Base-by-base conservation (phyloP, 805 yeast genomes). In the Ogataea dorogensis region DNA sequence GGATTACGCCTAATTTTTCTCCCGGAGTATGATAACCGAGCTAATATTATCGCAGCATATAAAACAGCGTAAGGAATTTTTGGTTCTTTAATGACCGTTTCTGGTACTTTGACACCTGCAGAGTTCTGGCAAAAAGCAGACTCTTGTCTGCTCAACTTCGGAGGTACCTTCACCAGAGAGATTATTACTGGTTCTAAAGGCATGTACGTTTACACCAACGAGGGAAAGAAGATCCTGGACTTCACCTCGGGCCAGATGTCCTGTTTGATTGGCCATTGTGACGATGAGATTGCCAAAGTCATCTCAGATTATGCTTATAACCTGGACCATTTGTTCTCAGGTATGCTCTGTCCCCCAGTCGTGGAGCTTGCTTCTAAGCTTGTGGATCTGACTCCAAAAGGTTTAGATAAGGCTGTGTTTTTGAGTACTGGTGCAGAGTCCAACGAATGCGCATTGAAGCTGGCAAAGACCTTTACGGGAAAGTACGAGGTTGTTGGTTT, bases 381-480 rank as follows among this genome's bases (percentile, higher is more conserved):
- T 21, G 51, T 53, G 2, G 37, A 39, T 5, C 30, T 54, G 28
- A 30, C 51, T 17, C 52, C 57, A 15, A 38, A 31, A 11, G 56
- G 56, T 2, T 38, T 58, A 12, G 54, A 50, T 16, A 50, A 40
- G 28, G 56, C 54, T 9, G 35, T 43, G 17, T 54, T 61, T 15
- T 46, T 47, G 11, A 53, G 55, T 36, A 59, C 66, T 4, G 64
- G 65, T 3, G 49, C 54, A 31, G 65, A 61, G 34, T 53, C 62
- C 13, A 60, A 55, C 33, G 61, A 61, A 34, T 56, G 57, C 27
- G 63, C 66, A 8, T 53, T 59, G 17, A 60, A 61, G 36, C 44
- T 61, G 28, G 61, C 58, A 15, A 58, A 54, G 31, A 38, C 44
- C 8, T 43, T 22, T 32, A 53, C 59, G 3, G 57, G 56, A 6